A percentile compares a stretch with the other conserved stretches of the same genome.
These are phyloP conservation scores for Candida sp. DNA, from an alignment of 1,139 yeast genomes.

Conservation along the genomic window DNA sequence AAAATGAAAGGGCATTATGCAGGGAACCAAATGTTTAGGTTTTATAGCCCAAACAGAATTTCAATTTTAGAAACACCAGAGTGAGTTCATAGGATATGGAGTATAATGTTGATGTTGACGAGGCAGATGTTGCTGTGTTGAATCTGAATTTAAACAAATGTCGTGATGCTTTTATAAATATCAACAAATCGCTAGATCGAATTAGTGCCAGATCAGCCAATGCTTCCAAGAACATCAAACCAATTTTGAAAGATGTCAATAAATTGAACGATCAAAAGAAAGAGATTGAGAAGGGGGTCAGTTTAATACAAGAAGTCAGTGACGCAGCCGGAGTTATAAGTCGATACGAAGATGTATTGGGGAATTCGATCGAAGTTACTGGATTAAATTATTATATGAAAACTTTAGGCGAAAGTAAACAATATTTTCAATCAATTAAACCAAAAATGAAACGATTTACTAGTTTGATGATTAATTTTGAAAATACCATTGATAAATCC, in stretches of 20 bases:
- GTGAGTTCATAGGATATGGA: slow-evolving; percentile 10
- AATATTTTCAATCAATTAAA: slow-evolving; percentile 33
- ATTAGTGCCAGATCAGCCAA: slow-evolving; percentile 57
- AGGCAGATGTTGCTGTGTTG: slow-evolving; percentile 80
- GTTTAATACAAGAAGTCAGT: slow-evolving; percentile 60
- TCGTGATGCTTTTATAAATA: slow-evolving; percentile 51
- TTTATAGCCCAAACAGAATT: neutral
- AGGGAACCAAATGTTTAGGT: neutral
- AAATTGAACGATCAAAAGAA: slow-evolving; percentile 51
- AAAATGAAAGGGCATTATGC: neutral
- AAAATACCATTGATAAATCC: slow-evolving; percentile 41
- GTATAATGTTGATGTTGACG: slow-evolving; percentile 56
- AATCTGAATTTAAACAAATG: slow-evolving; percentile 69
- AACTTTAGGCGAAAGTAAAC: slow-evolving; percentile 31
- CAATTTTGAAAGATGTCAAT: slow-evolving; percentile 65
- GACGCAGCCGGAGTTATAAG: slow-evolving; percentile 62
- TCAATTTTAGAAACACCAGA: neutral
- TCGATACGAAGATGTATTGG: slow-evolving; percentile 44
- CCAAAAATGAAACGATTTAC: slow-evolving; percentile 40
- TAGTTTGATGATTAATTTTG: slow-evolving; percentile 48
- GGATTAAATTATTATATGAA: slow-evolving; percentile 38
- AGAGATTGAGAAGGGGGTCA: slow-evolving; percentile 60
- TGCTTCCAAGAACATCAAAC: slow-evolving; percentile 66
- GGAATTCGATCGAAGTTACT: slow-evolving; percentile 33
- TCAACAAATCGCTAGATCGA: slow-evolving; percentile 52